Base-by-base conservation (phyloP, 306 rosid species). In the Boehmeria nivea region DNA sequence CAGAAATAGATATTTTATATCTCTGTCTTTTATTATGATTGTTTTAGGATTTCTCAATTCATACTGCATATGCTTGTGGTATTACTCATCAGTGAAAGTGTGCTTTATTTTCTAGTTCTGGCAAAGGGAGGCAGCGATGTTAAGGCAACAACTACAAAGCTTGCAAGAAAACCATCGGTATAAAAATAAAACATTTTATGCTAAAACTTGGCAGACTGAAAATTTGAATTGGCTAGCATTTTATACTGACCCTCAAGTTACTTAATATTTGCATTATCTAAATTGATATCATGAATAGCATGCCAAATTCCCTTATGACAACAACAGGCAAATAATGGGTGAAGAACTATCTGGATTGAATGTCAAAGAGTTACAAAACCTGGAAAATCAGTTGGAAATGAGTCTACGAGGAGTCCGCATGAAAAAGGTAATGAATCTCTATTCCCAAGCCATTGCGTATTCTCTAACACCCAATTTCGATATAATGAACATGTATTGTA, bases 161-260 rank as follows among this genome's bases (percentile, higher is more conserved):
- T 77, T 85, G 79, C 87, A 83, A 73, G 95, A 83, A 76, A 89
- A 54, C 54, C 91, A 85, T 65, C 66, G 97, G 97, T 89, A 81
- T 10, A 11, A 40, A n/a, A 28, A 31, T 31, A 6, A 31, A 31
- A 31, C 9, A 31, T 31, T 31, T 31, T 31, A 31, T 10, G 36
- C 9, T 10, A 31, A 31, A 28, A 31, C 36, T 31, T 31, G 36
- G 36, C 9, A 10, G 9, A 31, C 2, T n/a, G n/a, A n/a, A n/a
- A n/a, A n/a, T n/a, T n/a, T n/a, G n/a, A n/a, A n/a, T n/a, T n/a
- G n/a, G n/a, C n/a, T n/a, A n/a, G 36, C 9, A 31, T 6, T 10
- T 6, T 31, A 31, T 4, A 6, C 9, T 31, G 36, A 31, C 8
- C 36, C 8, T 31, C 8, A 31, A 31, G 36, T 4, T 4, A 31